phyloP scores from a whole-genome alignment of 148 eudicot genomes.

The Rhododendron ferrugineum region DNA sequence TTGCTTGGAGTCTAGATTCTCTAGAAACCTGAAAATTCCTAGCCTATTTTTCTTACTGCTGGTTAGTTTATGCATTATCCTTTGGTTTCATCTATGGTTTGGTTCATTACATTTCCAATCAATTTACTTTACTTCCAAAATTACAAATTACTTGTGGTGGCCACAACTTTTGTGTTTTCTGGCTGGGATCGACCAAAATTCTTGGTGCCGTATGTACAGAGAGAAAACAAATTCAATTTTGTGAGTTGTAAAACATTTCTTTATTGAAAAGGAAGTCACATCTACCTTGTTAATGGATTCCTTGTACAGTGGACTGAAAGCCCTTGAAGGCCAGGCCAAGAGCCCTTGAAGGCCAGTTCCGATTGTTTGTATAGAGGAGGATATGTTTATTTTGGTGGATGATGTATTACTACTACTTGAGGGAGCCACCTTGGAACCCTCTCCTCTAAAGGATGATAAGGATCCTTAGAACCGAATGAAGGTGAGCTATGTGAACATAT shows the following conservation, averaged over 20 bases:
- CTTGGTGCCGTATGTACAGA: conserved; percentile 65
- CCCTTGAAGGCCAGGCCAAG: conserved; percentile 76
- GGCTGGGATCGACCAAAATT: conserved; percentile 72
- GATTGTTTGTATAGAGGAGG: conserved; percentile 63
- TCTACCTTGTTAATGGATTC: conserved; percentile 93
- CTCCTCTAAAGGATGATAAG: conserved; percentile 85
- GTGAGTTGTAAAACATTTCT: conserved; percentile 70
- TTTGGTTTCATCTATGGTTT: background rate
- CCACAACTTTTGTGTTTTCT: conserved; percentile 78
- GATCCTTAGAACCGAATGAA: conserved; percentile 41
- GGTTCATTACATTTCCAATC: background rate
- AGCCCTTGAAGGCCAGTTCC: conserved; percentile 44
- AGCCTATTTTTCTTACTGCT: background rate
- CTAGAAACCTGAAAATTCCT: background rate
- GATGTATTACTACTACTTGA: conserved; percentile 70
- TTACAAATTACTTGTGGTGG: conserved; percentile 3
- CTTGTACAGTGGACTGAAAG: conserved; percentile 85
- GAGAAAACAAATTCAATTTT: conserved; percentile 65
- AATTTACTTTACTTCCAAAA: background rate
- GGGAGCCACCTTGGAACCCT: conserved; percentile 76
- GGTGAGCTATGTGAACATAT: background rate
- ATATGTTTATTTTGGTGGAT: conserved; percentile 67
- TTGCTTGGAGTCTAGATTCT: background rate
- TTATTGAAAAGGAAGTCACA: conserved; percentile 84
- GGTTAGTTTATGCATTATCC: background rate